Conservation (phyloP, 352 stramenopile species). For the Phytophthora tubulina region DNA sequence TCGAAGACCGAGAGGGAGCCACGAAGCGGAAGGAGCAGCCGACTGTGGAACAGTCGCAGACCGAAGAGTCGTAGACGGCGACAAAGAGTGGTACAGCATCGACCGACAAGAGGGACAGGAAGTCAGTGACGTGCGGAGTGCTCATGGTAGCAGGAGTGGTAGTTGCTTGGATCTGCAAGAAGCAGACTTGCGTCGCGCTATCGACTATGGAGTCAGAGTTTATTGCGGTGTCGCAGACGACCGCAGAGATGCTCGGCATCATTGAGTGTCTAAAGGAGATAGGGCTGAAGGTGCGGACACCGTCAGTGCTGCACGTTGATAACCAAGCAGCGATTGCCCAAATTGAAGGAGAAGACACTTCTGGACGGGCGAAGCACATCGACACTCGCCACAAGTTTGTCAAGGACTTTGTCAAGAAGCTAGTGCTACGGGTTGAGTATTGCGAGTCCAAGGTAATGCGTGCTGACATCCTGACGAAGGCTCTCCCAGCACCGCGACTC, state of each 20-base stretch:
- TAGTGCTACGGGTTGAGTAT: constrained; percentile 6
- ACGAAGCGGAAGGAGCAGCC: too few relatives aligned
- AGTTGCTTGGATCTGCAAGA: constrained; percentile 19
- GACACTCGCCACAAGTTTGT: constrained; percentile 24
- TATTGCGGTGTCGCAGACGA: constrained; percentile 11
- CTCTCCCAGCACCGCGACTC: constrained; percentile 9
- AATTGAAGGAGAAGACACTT: constrained; percentile 18
- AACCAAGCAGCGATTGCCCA: constrained; percentile 30
- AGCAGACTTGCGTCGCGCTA: constrained; percentile 24
- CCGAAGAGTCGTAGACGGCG: not conserved
- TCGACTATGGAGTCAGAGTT: constrained; percentile 36
- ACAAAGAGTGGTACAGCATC: not conserved
- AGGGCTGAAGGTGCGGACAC: not conserved
- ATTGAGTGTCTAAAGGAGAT: constrained; percentile 10
- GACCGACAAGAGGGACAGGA: constrained; percentile 9
- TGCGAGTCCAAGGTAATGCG: constrained; percentile 29
- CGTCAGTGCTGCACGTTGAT: constrained; percentile 7
- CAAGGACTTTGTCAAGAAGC: constrained; percentile 24
- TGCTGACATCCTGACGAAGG: constrained; percentile 27
- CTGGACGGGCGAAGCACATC: constrained; percentile 20
- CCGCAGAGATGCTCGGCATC: constrained; percentile 22
- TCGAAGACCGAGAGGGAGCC: too few relatives aligned
- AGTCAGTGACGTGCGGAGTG: constrained; percentile 31
- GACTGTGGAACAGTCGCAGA: too few relatives aligned
- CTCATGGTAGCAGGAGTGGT: constrained; percentile 23